Base-by-base conservation (phyloP, 1,284 basidiomycete genomes). In the Cutaneotrichosporon sp. region DNA sequence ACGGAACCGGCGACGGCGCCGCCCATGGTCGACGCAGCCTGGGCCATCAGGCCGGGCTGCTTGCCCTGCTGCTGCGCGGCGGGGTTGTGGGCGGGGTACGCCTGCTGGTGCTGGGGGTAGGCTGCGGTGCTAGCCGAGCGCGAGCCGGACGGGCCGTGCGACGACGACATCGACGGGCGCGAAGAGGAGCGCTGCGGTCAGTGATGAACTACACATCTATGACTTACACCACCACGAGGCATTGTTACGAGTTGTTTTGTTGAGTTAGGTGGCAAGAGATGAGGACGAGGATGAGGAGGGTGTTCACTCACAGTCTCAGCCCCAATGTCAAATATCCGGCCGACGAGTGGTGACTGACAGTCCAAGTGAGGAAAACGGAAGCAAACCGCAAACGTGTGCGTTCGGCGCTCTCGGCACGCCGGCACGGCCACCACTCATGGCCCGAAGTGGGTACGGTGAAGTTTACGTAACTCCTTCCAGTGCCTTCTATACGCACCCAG, bases 21-120 rank as follows among this genome's bases (percentile, higher is more conserved):
- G 41, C 79, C 80, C 54, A 80, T 80, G 42, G 80, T 81, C 13
- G 75, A 77, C 20, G 79, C 79, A 53, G 80, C 79, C 69, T 76
- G 65, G 38, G 72, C 72, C 51, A 75, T 59, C 46, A 73, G 56
- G 49, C 70, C 72, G 10, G 71, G 70, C 38, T 62, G 55, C 15
- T 59, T 56, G 21, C 61, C 60, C 46, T 54, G 56, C 10, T 54
- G 26, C 12, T 36, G 46, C 15, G 59, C 54, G n/a, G 55, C 55
- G 10, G 66, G 58, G 51, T 59, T 60, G 18, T 36, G 21, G 15
- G 47, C 36, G 17, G 51, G 20, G 42, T 41, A 40, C 22, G 52
- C 43, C 15, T 45, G 37, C 26, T 33, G 52, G 46, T 54, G 54
- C 42, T 54, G 30, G 37, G 66, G 64, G 55, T 68, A 64, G 13